Percentiles rank a stretch among this genome's conserved stretches.
Conservation (phyloP, 228 moss, liverwort and hornwort genomes). For the Sphagnum fallax region DNA sequence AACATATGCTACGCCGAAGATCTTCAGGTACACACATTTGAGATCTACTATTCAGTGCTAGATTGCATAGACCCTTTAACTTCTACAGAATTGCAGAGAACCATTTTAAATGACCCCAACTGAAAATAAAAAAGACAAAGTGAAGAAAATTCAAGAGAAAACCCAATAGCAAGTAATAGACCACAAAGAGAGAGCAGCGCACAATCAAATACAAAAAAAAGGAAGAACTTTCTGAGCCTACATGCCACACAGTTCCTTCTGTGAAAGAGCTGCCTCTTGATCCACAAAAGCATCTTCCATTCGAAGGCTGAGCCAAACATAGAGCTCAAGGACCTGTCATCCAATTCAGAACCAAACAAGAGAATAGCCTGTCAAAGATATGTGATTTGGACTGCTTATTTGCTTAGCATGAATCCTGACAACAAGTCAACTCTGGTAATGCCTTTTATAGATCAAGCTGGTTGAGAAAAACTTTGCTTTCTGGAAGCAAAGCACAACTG, state of each 20-base stretch:
- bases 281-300: conserved; percentile 26
- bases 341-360: not conserved
- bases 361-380: not conserved
- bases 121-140: not conserved
- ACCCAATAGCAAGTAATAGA: not conserved
- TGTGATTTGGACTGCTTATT: not conserved
- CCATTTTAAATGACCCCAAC: not conserved
- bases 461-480: not conserved
- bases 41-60: not conserved
- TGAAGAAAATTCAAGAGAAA: not conserved
- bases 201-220: too few species aligned
- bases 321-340: conserved; percentile 26
- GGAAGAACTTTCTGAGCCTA: conserved; percentile 5
- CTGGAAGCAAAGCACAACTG: not conserved
- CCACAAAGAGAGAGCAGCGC: not conserved
- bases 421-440: not conserved
- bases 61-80: not conserved
- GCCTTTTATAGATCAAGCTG: not conserved
- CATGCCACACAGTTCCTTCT: conserved; percentile 31
- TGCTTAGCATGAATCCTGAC: too few species aligned
- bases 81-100: not conserved
- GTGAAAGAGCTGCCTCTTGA: conserved; percentile 12
- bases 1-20: not conserved
- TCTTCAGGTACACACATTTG: not conserved
- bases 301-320: conserved; percentile 30